Evolutionary conservation across 106 monocot species (phyloP).

Genomic region (Dendrobium chrysotoxum): DNA sequence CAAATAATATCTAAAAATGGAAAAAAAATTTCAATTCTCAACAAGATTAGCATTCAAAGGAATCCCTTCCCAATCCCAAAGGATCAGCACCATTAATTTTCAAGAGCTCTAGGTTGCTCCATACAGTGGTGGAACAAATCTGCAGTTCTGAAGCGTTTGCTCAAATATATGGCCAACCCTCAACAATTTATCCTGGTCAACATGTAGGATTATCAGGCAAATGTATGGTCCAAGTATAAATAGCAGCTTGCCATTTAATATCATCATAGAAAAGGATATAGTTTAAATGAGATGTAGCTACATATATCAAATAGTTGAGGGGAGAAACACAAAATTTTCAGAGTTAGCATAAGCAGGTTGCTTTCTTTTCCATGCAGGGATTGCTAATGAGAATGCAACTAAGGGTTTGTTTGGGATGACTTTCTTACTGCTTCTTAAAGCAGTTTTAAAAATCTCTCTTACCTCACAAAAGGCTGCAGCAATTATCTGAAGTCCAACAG

Average conservation of each 20-base stretch:
- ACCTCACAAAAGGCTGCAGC: slow-evolving; percentile 79
- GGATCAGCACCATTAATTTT: not conserved
- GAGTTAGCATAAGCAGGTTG: no score
- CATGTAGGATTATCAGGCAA: slow-evolving; percentile 2
- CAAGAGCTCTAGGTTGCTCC: not conserved
- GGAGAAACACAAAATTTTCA: no score
- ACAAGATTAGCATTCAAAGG: not conserved
- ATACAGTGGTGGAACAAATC: slow-evolving; percentile 47
- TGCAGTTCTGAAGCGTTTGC: slow-evolving; percentile 56
- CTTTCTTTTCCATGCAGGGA: no score
- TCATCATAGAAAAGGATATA: no score
- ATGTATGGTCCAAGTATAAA: not conserved
- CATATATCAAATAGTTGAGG: no score
- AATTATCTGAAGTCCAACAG: slow-evolving; percentile 96
- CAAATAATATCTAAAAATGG: not conserved
- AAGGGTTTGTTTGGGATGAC: no score
- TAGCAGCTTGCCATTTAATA: not conserved
- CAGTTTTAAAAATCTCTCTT: not conserved
- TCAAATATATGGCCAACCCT: slow-evolving; percentile 83
- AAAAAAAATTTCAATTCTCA: not conserved
- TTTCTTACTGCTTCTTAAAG: no score
- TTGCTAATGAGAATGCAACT: no score
- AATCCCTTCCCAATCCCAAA: not conserved
- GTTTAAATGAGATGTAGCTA: no score
- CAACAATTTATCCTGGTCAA: slow-evolving; percentile 58